Evolutionary conservation across 345 rosid genomes (phyloP), one percentile per base, ranked within the genome.

Genomic region (Dimocarpus longan): DNA sequence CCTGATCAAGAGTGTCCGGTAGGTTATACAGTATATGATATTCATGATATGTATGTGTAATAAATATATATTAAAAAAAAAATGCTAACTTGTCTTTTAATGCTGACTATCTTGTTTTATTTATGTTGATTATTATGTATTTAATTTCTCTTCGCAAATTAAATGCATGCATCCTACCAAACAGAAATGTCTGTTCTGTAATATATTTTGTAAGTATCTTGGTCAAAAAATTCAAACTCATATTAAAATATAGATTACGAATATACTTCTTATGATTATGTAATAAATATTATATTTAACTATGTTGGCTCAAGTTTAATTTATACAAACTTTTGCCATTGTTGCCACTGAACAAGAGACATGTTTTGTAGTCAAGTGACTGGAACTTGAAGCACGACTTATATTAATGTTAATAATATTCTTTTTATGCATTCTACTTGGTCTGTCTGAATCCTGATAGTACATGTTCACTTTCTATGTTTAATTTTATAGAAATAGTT

Each of bases 311-410:
- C 72, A 21, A 68, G 15, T 68, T 68, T 50, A 11, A 68, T 68
- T 18, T 10, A 5, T 8, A 28, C 32, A 7, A 13, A 28, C 43
- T 52, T 50, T 19, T 12, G 64, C 75, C 75, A 40, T 72, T 56
- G 75, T 19, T 73, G 50, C 76, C 15, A 57, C 8, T 66, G 12
- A 72, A 72, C 21, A 71, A 71, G 64, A 70, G 50, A 57, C 76
- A 57, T 73, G 24, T 57, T 46, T 26, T 12, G 57, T 26, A 48
- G 57, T 70, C 60, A 70, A 50, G 56, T 50, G 18, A 50, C 56
- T 50, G 56, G 56, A 50, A 50, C 19, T 13, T 15, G 18, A 50
- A 50, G 56, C 19, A 50, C 0, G 15, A 50, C 56, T 50, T 13
- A 50, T 13, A 48, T 10, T 48, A 48, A 48, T 48, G 12, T 48